phyloP scores from a whole-genome alignment of 441 rosid species.

The Aleurites moluccanus region DNA sequence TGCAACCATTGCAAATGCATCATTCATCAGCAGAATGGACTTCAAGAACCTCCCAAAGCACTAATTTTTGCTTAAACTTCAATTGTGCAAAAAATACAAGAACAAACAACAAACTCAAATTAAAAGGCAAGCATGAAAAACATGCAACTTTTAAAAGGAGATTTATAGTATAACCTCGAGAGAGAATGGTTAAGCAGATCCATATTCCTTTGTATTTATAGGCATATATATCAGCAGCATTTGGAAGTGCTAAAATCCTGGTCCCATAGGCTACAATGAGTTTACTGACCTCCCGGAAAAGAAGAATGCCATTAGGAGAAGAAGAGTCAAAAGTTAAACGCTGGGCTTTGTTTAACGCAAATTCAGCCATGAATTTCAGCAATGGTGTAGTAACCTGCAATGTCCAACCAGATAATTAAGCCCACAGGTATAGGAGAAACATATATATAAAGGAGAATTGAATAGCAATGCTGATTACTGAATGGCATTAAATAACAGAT shows the following conservation, averaged over 20 bases:
- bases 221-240: conserved; percentile 89
- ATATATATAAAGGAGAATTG: not conserved
- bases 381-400: conserved; percentile 93
- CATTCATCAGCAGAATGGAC: not conserved
- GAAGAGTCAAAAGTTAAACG: conserved; percentile 93
- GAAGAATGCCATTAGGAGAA: conserved; percentile 99
- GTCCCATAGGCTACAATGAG: conserved; percentile 93
- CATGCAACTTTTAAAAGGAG: conserved; percentile 14
- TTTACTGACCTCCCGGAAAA: conserved; percentile 99
- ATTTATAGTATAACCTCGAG: conserved; percentile 68
- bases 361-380: conserved; percentile 98
- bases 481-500: not conserved
- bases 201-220: conserved; percentile 99
- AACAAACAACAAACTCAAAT: not conserved
- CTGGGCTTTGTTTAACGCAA: conserved; percentile 93
- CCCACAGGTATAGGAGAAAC: conserved; percentile 6
- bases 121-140: not conserved
- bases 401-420: conserved; percentile 29
- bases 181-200: conserved; percentile 85
- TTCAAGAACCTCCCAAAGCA: not conserved
- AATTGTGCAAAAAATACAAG: not conserved
- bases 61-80: conserved; percentile 1
- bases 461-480: not conserved
- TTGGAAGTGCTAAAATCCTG: conserved; percentile 92
- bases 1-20: not conserved